These are phyloP conservation scores for Picochlorum sp. DNA, from an alignment of 139 green algal genomes.

Conservation along the genomic window DNA sequence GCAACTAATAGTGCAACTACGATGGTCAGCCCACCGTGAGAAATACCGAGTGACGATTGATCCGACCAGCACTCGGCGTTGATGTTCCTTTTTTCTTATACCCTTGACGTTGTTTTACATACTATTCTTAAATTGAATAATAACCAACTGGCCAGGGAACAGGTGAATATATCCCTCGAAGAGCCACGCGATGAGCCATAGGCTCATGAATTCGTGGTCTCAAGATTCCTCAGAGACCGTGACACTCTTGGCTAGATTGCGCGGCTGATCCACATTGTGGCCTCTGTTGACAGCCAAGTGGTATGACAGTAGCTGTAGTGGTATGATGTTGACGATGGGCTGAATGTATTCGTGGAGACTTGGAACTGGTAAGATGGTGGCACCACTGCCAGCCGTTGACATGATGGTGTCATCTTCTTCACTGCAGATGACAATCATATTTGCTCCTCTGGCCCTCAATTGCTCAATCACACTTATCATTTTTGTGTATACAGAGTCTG, in stretches of 20 bases:
- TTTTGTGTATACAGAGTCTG: slow-evolving; percentile 71
- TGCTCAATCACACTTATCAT: slow-evolving; percentile 89
- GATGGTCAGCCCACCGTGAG: too few relatives aligned
- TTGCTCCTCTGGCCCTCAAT: slow-evolving; percentile 63
- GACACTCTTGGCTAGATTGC: slow-evolving; percentile 95
- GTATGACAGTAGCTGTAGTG: slow-evolving; percentile 92
- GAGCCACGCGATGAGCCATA: too few relatives aligned
- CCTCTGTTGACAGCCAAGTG: slow-evolving; percentile 88
- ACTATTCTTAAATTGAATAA: too few relatives aligned
- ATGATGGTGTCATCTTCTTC: slow-evolving; percentile 55
- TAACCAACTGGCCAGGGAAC: too few relatives aligned
- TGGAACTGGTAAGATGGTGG: slow-evolving; percentile 42
- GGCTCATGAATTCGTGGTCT: background rate
- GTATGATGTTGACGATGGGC: slow-evolving; percentile 92
- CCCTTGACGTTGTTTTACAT: too few relatives aligned
- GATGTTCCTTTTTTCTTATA: too few relatives aligned
- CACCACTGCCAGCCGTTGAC: slow-evolving; percentile 12
- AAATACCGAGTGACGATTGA: too few relatives aligned
- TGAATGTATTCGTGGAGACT: slow-evolving; percentile 78
- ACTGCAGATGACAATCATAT: slow-evolving; percentile 80
- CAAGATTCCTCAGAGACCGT: slow-evolving; percentile 40
- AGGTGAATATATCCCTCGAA: too few relatives aligned
- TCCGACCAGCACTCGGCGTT: too few relatives aligned
- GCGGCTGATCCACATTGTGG: slow-evolving; percentile 92
- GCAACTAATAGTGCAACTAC: too few relatives aligned